Evolutionary conservation across 2,329 filamentous ascomycete genomes (phyloP).

Genomic region (Orbilia blumenaviensis): DNA sequence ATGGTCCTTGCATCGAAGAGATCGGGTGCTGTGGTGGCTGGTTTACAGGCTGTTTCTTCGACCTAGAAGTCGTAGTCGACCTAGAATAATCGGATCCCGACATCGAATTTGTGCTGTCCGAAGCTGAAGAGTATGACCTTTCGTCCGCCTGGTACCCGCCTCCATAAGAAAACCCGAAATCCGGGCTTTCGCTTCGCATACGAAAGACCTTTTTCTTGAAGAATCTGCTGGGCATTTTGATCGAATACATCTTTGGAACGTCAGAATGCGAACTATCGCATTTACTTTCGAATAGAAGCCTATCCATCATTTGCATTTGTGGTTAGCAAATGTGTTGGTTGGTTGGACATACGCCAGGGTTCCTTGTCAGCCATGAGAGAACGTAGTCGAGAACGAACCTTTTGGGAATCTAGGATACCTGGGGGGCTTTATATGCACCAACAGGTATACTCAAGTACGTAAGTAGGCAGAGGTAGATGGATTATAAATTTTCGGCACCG

Average conservation of each 20-base stretch:
- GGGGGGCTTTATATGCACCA: neutral
- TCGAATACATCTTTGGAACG: slow-evolving; percentile 20
- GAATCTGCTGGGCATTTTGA: slow-evolving; percentile 48
- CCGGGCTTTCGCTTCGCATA: slow-evolving; percentile 41
- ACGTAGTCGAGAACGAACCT: neutral
- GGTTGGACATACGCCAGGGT: neutral
- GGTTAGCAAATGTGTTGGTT: slow-evolving; percentile 20
- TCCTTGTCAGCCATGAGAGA: slow-evolving; percentile 1
- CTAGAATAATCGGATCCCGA: slow-evolving; percentile 28
- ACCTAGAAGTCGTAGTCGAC: neutral
- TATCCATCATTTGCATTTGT: slow-evolving; percentile 13
- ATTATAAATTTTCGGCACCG: neutral
- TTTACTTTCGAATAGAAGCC: slow-evolving; percentile 9
- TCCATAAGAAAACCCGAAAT: slow-evolving; percentile 46
- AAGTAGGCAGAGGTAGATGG: too few relatives aligned
- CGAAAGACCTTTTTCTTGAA: slow-evolving; percentile 46
- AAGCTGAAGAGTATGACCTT: slow-evolving; percentile 51
- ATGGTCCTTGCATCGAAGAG: slow-evolving; percentile 78
- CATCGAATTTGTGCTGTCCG: slow-evolving; percentile 42
- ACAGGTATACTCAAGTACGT: too few relatives aligned
- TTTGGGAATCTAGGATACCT: too few relatives aligned
- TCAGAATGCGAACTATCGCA: slow-evolving; percentile 23
- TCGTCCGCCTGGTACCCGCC: slow-evolving; percentile 36
- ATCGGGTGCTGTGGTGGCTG: slow-evolving; percentile 73
- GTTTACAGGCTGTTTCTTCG: neutral